Evolutionary conservation across 805 yeast species (phyloP), one percentile per base, ranked within the genome.

Genomic region (Kodamaea sagamina): DNA sequence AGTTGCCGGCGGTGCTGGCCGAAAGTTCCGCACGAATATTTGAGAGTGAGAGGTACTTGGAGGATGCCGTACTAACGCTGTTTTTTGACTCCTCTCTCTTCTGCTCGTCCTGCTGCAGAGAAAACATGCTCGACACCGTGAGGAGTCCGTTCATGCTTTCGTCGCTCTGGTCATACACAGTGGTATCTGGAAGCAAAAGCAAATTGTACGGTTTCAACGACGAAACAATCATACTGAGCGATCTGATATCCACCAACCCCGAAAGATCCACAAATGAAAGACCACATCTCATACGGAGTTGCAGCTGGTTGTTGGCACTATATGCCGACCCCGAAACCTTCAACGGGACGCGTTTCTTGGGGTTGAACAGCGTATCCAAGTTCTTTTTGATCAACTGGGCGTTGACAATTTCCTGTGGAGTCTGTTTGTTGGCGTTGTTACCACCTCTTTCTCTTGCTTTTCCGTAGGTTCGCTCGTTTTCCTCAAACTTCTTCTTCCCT

Each of bases 241-340:
- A 92, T 48, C 97, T 74, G 49, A 83, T 68, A 58, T 93, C 97
- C 0, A 88, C 92, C 13, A 85, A 64, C 15, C 97, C 96, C 11
- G 89, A 78, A 36, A 90, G 70, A 58, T 92, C 97, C 43, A 92
- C 78, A 57, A 71, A 89, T 2, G 86, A 77, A 6, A 90, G 62
- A 1, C 82, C 84, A 63, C 97, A 89, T 46, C 82, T 69, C 4
- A 88, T 67, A 4, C 67, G 67, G 9, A 84, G 60, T n/a, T 68
- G 54, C 34, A 29, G 34, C 11, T 29, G 34, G 34, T 29, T 29
- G 3, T 55, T 38, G 2, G 56, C 56, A 6, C 53, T 42, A 49
- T 44, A n/a, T 44, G 58, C 36, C 0, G 65, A 55, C 2, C 57
- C 56, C 10, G 54, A 46, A 22, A 13, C n/a, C 11, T 40, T 40